Evolutionary conservation across 2,329 filamentous ascomycete genomes (phyloP), one percentile per base, ranked within the genome.

Genomic region (Fusarium austroafricanum): DNA sequence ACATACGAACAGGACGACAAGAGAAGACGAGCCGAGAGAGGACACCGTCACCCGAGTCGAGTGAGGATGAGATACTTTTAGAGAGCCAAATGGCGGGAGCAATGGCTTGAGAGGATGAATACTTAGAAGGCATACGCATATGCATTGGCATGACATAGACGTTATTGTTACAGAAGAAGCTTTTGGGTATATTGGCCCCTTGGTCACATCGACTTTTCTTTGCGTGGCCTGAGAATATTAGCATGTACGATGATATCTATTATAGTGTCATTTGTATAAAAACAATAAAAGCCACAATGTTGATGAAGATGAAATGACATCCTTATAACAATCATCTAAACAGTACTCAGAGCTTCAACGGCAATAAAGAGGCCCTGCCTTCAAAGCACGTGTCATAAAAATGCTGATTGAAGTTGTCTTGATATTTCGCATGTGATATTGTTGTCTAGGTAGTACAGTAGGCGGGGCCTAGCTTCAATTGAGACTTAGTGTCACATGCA

Each of bases 41-140:
- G 18, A 46, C 50, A 10, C 49, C 57, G 6, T 58, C 56, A 14
- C 28, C 50, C 6, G 68, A 70, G 44, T 8, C 44, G n/a, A 51
- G 37, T 20, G 60, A 68, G 20, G 58, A 69, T 33, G 61, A 60
- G 6, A 54, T 65, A 12, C 68, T 68, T 28, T 40, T 70, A 42
- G 52, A 67, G 43, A 72, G 59, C 26, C 61, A 73, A 42, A 61
- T 65, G 35, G 60, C 68, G 14, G 57, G 58, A 21, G 68, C 68
- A 51, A 72, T 71, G 26, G 71, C 60, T 53, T 72, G 50, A 69
- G 53, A 33, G 43, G 28, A 21, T 20, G 58, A 18, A 55, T 33
- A 23, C 6, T 52, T 67, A 42, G 57, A 64, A 31, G 26, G 29
- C 21, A 50, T 26, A 26, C 9, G 9, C 9, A 12, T 50, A 35